Conservation (phyloP, 139 green algal species). For the Yamagishiella unicocca region DNA sequence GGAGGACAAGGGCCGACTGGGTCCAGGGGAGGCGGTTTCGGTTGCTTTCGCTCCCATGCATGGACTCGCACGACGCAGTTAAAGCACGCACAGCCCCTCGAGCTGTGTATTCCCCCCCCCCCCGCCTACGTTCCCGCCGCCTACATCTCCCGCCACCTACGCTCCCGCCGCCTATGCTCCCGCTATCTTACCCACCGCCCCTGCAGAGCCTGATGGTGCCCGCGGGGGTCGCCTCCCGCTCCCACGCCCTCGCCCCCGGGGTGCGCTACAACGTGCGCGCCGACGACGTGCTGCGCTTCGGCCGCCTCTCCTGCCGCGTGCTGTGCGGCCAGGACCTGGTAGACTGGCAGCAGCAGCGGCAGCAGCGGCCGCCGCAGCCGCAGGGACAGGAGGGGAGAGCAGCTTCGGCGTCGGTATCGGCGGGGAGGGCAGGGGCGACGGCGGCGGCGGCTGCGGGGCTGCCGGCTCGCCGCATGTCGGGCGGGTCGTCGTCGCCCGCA, state of each 20-base stretch:
- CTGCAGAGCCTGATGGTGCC: conserved; percentile 20
- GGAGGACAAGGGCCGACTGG: no score
- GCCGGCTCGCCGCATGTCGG: no score
- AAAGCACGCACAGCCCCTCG: no score
- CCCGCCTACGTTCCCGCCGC: no score
- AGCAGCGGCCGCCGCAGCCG: background rate
- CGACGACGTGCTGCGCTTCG: conserved; percentile 31
- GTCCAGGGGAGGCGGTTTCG: no score
- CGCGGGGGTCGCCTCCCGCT: background rate
- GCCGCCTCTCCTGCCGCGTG: conserved; percentile 27
- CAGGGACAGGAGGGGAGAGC: background rate
- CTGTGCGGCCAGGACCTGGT: background rate
- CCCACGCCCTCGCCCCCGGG: background rate
- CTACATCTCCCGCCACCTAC: no score
- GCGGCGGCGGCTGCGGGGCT: background rate
- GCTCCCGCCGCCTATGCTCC: no score
- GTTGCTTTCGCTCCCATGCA: no score
- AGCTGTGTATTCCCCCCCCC: no score
- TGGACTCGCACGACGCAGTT: no score
- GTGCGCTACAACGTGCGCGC: conserved; percentile 35
- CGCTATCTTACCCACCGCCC: no score
- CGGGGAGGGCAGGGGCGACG: background rate
- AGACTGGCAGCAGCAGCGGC: background rate
- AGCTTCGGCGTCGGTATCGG: background rate
- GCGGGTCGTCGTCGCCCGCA: no score